Base-by-base conservation (phyloP, 129 eudicot species). In the Ambrosia artemisiifolia region DNA sequence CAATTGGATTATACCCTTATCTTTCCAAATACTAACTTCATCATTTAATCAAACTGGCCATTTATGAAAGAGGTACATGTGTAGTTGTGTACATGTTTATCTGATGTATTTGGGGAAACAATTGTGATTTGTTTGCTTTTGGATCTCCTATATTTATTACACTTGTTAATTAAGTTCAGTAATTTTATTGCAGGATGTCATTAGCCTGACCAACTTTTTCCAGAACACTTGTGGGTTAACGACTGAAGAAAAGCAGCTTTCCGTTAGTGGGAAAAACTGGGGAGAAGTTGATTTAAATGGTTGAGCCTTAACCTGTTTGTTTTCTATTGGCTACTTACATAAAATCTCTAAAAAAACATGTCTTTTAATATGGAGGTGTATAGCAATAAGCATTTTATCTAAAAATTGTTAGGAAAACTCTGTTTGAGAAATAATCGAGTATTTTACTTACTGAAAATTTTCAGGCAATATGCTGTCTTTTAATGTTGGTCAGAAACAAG, bases 281-380 rank as follows among this genome's bases (percentile, higher is more conserved):
- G 98, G 98, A 55, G 96, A 89, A 73, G 90, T 92, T 78, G 96
- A 89, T 71, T 73, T 93, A 47, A 87, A 87, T 83, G 98, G 98
- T 93, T 68, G 64, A 81, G 70, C 71, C 38, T 56, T 63, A 17
- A 47, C 57, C 46, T 35, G 35, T 66, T 56, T 54, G 28, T 67
- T 66, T 75, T 30, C n/a, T 65, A 61, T 42, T 65, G 43, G 59
- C 46, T 65, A 67, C 67, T 11, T 55, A 43, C 1, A 19, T 42
- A 57, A 76, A 54, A 67, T 75, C 74, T 75, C 59, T 11, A 67
- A 43, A 40, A 36, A 57, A 56, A 55, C 50, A 17, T 19, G 42
- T 12, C 19, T 13, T 12, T 13, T 60, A 40, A 55, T 17, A 54
- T n/a, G 24, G 28, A 54, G 34, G 73, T 42, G 60, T 75, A 36